Percentiles rank a stretch among this genome's conserved stretches.
Evolutionary conservation across 129 eudicot species (phyloP).

Genomic region (Smallanthus sonchifolius): DNA sequence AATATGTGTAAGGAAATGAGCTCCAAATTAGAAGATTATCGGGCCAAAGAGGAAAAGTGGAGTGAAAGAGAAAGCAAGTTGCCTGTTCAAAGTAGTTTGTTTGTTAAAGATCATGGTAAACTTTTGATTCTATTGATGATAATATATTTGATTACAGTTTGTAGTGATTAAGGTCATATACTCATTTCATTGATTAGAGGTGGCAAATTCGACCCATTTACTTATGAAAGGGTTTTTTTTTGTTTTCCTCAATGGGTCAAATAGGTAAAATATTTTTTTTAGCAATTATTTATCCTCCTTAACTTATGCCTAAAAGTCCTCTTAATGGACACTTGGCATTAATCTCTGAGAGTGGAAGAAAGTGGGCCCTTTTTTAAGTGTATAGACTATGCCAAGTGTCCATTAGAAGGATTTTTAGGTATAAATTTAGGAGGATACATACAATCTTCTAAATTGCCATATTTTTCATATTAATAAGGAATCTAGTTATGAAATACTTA

Average conservation of each 20-base stretch:
- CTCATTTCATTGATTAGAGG: background rate
- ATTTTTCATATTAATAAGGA: background rate
- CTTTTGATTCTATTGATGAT: conserved; percentile 15
- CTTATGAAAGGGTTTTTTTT: background rate
- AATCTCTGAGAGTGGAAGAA: background rate
- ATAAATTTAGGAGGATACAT: background rate
- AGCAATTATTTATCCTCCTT: background rate
- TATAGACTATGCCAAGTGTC: background rate
- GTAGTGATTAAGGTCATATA: background rate
- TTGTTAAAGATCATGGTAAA: conserved; percentile 27
- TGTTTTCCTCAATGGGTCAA: background rate
- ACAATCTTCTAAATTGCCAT: background rate
- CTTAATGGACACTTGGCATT: background rate
- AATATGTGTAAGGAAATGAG: conserved; percentile 43
- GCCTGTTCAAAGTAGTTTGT: conserved; percentile 25
- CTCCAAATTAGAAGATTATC: conserved; percentile 42
- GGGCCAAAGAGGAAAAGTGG: conserved; percentile 37
- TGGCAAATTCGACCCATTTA: background rate
- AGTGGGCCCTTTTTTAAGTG: background rate
- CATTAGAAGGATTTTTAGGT: background rate
- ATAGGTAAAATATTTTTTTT: background rate
- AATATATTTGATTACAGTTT: background rate
- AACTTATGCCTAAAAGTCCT: background rate
- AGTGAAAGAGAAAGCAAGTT: conserved; percentile 56
- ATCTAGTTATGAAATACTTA: background rate